A percentile compares a stretch with the other conserved stretches of the same genome.
phyloP scores from a whole-genome alignment of 2,329 filamentous ascomycete species.

The Calonectria multiphialidica region DNA sequence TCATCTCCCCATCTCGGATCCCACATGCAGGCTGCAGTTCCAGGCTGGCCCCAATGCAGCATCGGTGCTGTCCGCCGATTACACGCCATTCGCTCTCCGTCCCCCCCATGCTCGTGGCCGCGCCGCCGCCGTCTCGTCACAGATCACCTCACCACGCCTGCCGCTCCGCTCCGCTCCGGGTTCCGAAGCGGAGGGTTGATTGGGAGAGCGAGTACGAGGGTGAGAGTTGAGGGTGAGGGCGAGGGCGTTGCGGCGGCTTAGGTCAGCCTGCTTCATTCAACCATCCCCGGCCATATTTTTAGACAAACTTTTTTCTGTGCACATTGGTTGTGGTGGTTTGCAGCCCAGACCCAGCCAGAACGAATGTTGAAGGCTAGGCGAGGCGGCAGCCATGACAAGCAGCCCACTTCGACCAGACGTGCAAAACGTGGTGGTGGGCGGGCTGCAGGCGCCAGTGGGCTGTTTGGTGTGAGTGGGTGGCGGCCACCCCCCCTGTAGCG shows the following conservation, averaged over 20 bases:
- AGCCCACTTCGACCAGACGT: constrained; percentile 1
- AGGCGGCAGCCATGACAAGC: constrained; percentile 1
- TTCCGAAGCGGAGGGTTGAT: neutral
- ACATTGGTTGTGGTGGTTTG: neutral
- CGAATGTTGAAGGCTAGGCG: neutral
- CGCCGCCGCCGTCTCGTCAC: neutral
- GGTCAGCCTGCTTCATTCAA: neutral
- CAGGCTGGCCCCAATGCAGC: constrained; percentile 20
- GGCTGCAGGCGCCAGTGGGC: constrained; percentile 18
- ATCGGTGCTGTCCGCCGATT: constrained; percentile 24
- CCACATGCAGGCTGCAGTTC: constrained; percentile 20
- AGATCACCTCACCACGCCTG: neutral
- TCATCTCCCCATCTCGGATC: constrained; percentile 15
- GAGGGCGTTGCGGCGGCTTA: neutral
- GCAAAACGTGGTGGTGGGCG: constrained; percentile 24
- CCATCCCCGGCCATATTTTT: neutral
- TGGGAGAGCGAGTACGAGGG: neutral
- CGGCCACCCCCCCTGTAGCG: constrained; percentile 4
- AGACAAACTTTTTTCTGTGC: neutral
- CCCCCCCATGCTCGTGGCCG: neutral
- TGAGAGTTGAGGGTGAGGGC: neutral
- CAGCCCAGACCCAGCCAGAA: neutral
- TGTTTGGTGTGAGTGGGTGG: constrained; percentile 11
- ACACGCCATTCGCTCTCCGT: constrained; percentile 22
- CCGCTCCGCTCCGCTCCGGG: constrained; percentile 20